Evolutionary conservation across 2,329 filamentous ascomycete genomes (phyloP).

Genomic region (Botryotinia calthae): DNA sequence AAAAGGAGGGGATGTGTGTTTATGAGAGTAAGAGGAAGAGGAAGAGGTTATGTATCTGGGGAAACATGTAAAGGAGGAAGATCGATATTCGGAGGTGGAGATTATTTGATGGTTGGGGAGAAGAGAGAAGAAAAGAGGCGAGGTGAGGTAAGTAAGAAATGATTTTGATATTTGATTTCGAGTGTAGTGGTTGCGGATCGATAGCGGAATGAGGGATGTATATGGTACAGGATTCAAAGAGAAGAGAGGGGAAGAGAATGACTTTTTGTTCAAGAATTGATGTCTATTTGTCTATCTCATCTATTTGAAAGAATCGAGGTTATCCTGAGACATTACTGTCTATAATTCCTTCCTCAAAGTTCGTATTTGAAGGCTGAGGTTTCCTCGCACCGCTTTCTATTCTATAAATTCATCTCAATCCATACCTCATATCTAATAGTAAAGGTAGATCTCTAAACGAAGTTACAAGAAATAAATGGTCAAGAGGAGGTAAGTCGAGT

Average conservation of each 20-base stretch:
- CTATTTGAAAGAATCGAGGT: not conserved
- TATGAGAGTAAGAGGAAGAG: too few species aligned
- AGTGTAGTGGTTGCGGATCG: not conserved
- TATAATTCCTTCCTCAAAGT: not conserved
- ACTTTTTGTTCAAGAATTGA: not conserved
- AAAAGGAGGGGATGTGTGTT: too few species aligned
- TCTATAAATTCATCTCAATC: not conserved
- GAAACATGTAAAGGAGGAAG: too few species aligned
- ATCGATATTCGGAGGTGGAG: too few species aligned
- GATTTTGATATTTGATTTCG: not conserved
- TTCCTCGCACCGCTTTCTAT: not conserved
- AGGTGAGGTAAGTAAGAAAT: not conserved
- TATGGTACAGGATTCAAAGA: too few species aligned
- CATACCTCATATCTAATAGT: not conserved
- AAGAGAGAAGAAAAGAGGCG: not conserved
- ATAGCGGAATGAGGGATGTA: not conserved
- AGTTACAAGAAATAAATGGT: slow-evolving; percentile 24
- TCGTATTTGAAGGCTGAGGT: not conserved
- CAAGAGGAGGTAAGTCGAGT: slow-evolving; percentile 27
- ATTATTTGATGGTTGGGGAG: not conserved
- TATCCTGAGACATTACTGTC: not conserved
- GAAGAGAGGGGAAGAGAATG: not conserved
- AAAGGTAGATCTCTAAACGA: slow-evolving; percentile 25
- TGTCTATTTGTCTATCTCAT: not conserved
- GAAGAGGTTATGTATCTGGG: too few species aligned